Evolutionary conservation across 2,329 filamentous ascomycete genomes (phyloP).

Genomic region (Colletotrichum eleusines): DNA sequence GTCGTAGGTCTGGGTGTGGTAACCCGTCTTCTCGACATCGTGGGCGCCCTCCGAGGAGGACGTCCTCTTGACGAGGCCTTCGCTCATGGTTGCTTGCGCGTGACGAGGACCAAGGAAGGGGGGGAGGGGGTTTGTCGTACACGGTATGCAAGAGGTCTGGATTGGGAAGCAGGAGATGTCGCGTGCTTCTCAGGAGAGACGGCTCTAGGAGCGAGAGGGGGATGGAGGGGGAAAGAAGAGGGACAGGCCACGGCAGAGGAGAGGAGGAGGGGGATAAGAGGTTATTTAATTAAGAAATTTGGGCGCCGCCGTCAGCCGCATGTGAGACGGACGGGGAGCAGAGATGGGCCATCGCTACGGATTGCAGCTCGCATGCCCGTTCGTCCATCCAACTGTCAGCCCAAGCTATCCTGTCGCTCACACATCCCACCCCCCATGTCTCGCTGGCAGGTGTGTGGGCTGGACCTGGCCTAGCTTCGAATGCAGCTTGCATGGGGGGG

Average conservation of each 20-base stretch:
- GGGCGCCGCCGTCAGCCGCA: constrained; percentile 29
- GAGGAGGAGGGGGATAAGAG: constrained; percentile 17
- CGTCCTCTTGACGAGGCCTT: constrained; percentile 48
- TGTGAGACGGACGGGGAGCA: constrained; percentile 23
- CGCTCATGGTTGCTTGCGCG: constrained; percentile 41
- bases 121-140: not conserved
- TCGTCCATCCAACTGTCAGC: constrained; percentile 8
- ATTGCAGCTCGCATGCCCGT: constrained; percentile 12
- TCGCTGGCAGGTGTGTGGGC: constrained; percentile 26
- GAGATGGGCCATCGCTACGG: not conserved
- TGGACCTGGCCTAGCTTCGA: constrained; percentile 31
- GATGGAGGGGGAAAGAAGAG: constrained; percentile 19
- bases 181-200: constrained; percentile 14
- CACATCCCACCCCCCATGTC: constrained; percentile 12
- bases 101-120: not conserved
- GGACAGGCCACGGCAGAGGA: not conserved
- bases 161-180: not conserved
- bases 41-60: constrained; percentile 45
- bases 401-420: constrained; percentile 10
- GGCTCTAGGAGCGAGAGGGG: constrained; percentile 30
- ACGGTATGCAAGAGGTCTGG: constrained; percentile 4
- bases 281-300: constrained; percentile 36
- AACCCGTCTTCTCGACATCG: constrained; percentile 46
- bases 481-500: constrained; percentile 4
- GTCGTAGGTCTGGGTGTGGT: constrained; percentile 42